Evolutionary conservation across 352 stramenopile genomes (phyloP).

Genomic region (Phytophthora pluvialis): DNA sequence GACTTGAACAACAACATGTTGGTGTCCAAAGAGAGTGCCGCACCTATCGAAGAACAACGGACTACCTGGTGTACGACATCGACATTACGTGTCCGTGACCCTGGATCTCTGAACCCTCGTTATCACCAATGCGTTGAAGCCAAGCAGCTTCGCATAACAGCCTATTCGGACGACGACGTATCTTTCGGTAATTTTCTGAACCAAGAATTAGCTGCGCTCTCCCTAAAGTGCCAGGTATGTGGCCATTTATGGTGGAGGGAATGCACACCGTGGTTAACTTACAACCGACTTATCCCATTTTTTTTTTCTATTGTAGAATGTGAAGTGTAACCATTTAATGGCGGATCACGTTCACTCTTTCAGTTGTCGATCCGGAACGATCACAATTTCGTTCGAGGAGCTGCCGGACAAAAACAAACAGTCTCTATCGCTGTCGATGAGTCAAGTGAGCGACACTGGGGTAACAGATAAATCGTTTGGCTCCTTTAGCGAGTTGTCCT

Average conservation of each 20-base stretch:
- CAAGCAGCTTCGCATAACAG: conserved; percentile 70
- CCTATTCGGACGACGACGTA: conserved; percentile 73
- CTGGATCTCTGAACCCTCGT: conserved; percentile 44
- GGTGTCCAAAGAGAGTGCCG: conserved; percentile 24
- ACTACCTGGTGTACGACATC: conserved; percentile 80
- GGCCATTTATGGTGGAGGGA: not conserved
- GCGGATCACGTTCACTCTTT: conserved; percentile 86
- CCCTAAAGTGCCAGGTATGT: conserved; percentile 81
- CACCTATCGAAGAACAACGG: conserved; percentile 35
- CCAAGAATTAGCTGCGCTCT: conserved; percentile 72
- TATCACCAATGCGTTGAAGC: conserved; percentile 78
- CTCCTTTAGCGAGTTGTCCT: conserved; percentile 42
- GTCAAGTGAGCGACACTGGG: conserved; percentile 39
- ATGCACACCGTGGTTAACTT: not conserved
- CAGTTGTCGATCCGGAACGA: conserved; percentile 69
- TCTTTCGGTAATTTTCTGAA: conserved; percentile 84
- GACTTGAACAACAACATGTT: conserved; percentile 54
- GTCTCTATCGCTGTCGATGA: conserved; percentile 44
- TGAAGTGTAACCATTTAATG: conserved; percentile 84
- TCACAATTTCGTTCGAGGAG: conserved; percentile 87
- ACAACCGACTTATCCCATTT: conserved; percentile 9
- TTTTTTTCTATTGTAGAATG: conserved; percentile 50
- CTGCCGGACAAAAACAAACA: conserved; percentile 66
- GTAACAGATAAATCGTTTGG: conserved; percentile 38
- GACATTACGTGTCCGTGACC: conserved; percentile 68